Percentiles rank a stretch among this genome's conserved stretches.
Conservation (phyloP, 1,139 yeast species). For the Nakaseomyces delphensis region DNA sequence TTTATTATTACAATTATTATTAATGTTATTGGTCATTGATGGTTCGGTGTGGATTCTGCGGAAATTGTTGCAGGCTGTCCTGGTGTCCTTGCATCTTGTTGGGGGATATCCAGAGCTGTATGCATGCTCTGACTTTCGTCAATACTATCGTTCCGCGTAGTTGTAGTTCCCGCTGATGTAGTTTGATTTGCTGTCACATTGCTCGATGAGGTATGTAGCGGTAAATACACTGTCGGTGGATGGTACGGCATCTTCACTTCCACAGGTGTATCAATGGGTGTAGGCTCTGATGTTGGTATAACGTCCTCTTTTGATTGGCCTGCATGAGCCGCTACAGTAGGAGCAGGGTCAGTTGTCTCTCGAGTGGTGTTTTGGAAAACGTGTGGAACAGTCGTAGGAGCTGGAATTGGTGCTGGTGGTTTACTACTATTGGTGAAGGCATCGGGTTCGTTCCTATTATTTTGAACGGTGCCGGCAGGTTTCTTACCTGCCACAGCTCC, state of each 20-base stretch:
- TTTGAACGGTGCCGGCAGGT: not conserved
- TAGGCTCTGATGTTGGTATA: not conserved
- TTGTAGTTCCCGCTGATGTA: not conserved
- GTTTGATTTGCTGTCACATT: not conserved
- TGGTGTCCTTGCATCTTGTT: not conserved
- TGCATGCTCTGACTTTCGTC: conserved; percentile 5
- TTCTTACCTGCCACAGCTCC: not conserved
- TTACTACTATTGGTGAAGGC: conserved; percentile 2
- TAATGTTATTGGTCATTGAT: not conserved
- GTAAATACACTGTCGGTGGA: conserved; percentile 2
- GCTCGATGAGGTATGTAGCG: not conserved
- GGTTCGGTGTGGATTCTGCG: not conserved
- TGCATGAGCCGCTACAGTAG: not conserved
- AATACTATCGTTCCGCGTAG: not conserved
- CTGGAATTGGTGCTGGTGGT: conserved; percentile 3
- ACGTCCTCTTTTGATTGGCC: not conserved
- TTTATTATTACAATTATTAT: not conserved
- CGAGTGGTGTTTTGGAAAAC: not conserved
- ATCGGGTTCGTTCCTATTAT: not conserved
- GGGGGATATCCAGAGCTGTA: not conserved
- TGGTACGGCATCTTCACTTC: not conserved
- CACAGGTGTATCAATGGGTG: not conserved
- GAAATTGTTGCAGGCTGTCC: not conserved
- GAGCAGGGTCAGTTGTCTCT: not conserved
- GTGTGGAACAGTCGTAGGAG: not conserved